These are phyloP conservation scores for Botrytis pseudocinerea DNA, from an alignment of 2,329 filamentous ascomycete genomes.

Conservation along the genomic window DNA sequence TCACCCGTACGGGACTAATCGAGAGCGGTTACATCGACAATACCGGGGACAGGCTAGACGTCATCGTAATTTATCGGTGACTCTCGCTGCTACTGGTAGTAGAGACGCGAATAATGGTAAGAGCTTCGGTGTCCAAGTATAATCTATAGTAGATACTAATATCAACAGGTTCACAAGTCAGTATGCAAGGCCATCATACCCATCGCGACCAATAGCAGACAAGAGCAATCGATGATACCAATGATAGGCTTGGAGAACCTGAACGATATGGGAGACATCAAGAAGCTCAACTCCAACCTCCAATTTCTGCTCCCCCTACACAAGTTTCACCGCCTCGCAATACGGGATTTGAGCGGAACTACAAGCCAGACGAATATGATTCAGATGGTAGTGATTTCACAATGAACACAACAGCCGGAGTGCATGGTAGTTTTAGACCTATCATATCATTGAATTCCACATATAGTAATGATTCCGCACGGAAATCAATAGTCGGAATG, in stretches of 20 bases:
- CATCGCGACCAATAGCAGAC: too few relatives aligned
- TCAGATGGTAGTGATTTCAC: background rate
- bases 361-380: too few relatives aligned
- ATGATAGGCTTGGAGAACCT: too few relatives aligned
- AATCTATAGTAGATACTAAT: background rate
- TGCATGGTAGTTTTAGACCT: background rate
- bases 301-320: too few relatives aligned
- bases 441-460: background rate
- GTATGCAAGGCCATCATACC: background rate
- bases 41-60: background rate
- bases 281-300: too few relatives aligned
- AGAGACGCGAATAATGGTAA: background rate
- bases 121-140: background rate
- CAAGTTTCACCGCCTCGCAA: too few relatives aligned
- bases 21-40: too few relatives aligned
- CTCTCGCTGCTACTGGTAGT: background rate
- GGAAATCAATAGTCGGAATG: background rate
- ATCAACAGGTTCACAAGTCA: background rate
- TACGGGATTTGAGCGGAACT: too few relatives aligned
- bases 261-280: too few relatives aligned
- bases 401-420: background rate
- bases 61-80: too few relatives aligned
- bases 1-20: too few relatives aligned
- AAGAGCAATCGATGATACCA: too few relatives aligned
- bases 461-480: background rate